Evolutionary conservation across 208 protist species (phyloP).

Genomic region (Leishmania aethiopica): DNA sequence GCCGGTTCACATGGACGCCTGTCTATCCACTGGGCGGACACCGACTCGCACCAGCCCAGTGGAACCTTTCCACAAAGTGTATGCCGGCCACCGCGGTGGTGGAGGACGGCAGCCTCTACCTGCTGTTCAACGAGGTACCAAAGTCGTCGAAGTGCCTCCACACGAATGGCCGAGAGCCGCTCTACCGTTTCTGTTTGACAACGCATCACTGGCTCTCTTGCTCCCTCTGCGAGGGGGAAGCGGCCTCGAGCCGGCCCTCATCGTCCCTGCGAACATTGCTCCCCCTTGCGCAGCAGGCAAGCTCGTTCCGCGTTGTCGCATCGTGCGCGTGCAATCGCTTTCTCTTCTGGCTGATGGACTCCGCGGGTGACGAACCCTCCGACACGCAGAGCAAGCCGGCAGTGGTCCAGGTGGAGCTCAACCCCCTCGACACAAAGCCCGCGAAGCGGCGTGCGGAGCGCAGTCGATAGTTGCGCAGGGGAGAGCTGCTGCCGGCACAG

Average conservation of each 20-base stretch:
- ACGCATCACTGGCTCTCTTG: slow-evolving; percentile 6
- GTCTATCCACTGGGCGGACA: slow-evolving; percentile 8
- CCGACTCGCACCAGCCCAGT: neutral
- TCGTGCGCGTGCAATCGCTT: slow-evolving; percentile 15
- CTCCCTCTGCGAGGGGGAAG: neutral
- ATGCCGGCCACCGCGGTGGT: slow-evolving; percentile 6
- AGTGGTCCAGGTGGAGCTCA: slow-evolving; percentile 8
- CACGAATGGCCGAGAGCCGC: neutral
- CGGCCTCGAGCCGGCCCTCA: neutral
- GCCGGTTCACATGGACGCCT: neutral
- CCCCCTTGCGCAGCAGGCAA: neutral
- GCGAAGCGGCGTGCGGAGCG: slow-evolving; percentile 15
- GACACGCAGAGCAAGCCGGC: slow-evolving; percentile 1
- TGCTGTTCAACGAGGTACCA: slow-evolving; percentile 1
- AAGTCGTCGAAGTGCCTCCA: neutral
- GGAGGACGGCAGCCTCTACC: slow-evolving; percentile 9
- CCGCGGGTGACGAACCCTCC: neutral
- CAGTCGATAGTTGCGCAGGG: slow-evolving; percentile 1
- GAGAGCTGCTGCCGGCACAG: neutral
- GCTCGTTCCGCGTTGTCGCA: neutral
- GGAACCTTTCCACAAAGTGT: neutral
- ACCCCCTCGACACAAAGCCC: neutral
- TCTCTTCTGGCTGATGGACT: slow-evolving; percentile 14
- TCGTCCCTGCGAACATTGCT: neutral
- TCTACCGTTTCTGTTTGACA: slow-evolving; percentile 16